Percentiles rank a stretch among this genome's conserved stretches.
phyloP scores from a whole-genome alignment of 108 stramenopile genomes.

The Pseudonitzschia pungens region DNA sequence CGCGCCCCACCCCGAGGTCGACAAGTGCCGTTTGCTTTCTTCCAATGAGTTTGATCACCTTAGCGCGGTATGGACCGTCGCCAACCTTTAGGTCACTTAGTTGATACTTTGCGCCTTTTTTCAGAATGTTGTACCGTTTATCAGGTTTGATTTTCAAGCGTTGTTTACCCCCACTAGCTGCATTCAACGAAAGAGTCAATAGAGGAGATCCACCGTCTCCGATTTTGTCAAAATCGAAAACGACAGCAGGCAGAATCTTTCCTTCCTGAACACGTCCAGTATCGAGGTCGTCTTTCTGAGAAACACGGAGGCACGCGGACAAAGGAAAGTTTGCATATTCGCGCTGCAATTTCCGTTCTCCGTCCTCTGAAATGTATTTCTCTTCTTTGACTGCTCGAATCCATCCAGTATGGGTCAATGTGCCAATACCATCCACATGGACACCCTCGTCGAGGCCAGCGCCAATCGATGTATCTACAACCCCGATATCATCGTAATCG shows the following conservation, averaged over 20 bases:
- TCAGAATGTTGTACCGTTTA: conserved; percentile 38
- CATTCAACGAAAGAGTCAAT: conserved; percentile 61
- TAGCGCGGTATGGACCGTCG: conserved; percentile 67
- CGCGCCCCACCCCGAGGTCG: conserved; percentile 72
- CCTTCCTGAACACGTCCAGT: conserved; percentile 53
- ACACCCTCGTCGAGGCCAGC: conserved; percentile 1
- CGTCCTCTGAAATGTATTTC: conserved; percentile 1
- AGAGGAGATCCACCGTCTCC: conserved; percentile 73
- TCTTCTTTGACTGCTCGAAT: conserved; percentile 26
- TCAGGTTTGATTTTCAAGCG: conserved; percentile 33
- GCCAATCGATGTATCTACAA: conserved; percentile 10
- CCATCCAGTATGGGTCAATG: conserved; percentile 51
- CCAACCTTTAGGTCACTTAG: conserved; percentile 54
- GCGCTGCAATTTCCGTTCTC: conserved; percentile 3
- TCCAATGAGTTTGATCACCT: conserved; percentile 62
- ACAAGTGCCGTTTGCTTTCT: conserved; percentile 63
- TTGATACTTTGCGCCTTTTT: conserved; percentile 23
- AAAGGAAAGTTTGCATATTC: conserved; percentile 48
- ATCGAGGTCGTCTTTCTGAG: conserved; percentile 53
- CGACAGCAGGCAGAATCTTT: conserved; percentile 60
- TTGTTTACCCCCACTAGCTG: conserved; percentile 30
- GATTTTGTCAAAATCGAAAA: conserved; percentile 59
- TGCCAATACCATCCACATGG: conserved; percentile 28
- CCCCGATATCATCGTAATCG: conserved; percentile 37
- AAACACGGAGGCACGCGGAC: conserved; percentile 72